These are phyloP conservation scores for Saccharomycopsis sp. DNA, from an alignment of 805 yeast species.

Conservation along the genomic window DNA sequence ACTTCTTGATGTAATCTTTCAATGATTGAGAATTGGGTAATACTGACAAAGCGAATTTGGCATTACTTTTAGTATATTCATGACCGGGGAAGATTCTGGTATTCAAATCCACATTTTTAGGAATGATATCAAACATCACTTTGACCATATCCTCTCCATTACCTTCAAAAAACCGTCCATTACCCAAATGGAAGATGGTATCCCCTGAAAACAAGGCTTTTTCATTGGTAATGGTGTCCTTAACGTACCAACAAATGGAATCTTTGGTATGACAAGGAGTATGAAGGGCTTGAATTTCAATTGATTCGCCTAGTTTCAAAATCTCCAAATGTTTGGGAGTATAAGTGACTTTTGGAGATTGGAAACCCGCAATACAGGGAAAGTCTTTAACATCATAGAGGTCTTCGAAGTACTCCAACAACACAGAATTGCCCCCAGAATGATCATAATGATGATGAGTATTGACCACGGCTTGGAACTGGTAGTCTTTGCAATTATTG, in stretches of 20 bases:
- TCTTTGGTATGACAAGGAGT: constrained; percentile 99
- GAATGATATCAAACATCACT: constrained; percentile 52
- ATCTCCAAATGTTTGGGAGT: constrained; percentile 59
- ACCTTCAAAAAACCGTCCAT: constrained; percentile 97
- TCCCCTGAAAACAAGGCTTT: constrained; percentile 90
- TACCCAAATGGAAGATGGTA: constrained; percentile 82
- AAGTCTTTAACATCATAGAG: constrained; percentile 30
- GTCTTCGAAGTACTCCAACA: constrained; percentile 22
- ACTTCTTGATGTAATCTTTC: constrained; percentile 36
- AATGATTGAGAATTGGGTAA: constrained; percentile 32
- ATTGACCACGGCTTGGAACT: constrained; percentile 71
- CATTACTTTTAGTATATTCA: constrained; percentile 82
- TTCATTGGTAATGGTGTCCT: constrained; percentile 52
- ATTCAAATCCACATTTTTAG: constrained; percentile 44
- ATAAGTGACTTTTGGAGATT: constrained; percentile 60
- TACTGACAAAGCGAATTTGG: constrained; percentile 62
- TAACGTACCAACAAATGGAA: constrained; percentile 76
- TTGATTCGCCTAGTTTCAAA: constrained; percentile 49
- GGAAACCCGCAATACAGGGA: constrained; percentile 76
- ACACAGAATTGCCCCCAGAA: constrained; percentile 64
- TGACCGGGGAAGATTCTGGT: constrained; percentile 89
- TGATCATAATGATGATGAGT: constrained; percentile 98
- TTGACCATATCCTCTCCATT: constrained; percentile 67
- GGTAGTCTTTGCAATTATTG: constrained; percentile 22
- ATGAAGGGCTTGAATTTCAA: constrained; percentile 70